Evolutionary conservation across 176 grass and related monocot species (phyloP), one percentile per base, ranked within the genome.

Genomic region (Cenchrus americanus): DNA sequence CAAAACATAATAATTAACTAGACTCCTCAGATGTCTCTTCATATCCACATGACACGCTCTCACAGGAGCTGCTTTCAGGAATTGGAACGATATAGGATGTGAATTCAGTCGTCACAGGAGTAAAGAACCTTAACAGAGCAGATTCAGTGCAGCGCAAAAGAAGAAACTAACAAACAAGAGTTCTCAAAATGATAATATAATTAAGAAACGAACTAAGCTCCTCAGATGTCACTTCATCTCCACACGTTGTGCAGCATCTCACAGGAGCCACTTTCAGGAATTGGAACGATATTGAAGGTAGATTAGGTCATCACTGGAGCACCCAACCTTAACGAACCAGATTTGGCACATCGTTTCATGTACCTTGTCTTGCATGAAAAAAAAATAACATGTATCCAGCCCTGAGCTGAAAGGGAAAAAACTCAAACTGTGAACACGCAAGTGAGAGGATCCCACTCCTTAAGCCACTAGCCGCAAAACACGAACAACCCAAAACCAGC

Each of bases 151-250:
- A 40, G 1, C 66, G 5, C 21, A 53, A 50, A 75, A 55, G 52
- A 70, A 54, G 22, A 63, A 60, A 50, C 15, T 11, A 19, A 11
- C 22, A 52, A 41, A 61, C 34, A 58, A 26, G 10, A 1, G 14
- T 21, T 49, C 0, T 8, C 21, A 1, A 32, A 10, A 42, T 14
- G 59, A 15, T 14, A 4, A 43, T 51, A 19, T 1, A 34, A 4
- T 66, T 55, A 82, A 68, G 60, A 61, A 17, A 40, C 0, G 9
- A 14, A 85, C 10, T 18, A 76, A 49, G 42, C 82, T 81, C 82
- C 77, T 89, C 54, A 85, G 78, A 69, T 69, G 87, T 89, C 82
- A 80, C 82, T 89, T 89, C 82, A 76, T 84, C 27, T 85, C 82
- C 69, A 85, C 87, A 89, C 0, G 14, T 43, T 68, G 8, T 3